A percentile compares a stretch with the other conserved stretches of the same genome.
Conservation (phyloP, 257 asterid genomes). For the Primulina eburnea region DNA sequence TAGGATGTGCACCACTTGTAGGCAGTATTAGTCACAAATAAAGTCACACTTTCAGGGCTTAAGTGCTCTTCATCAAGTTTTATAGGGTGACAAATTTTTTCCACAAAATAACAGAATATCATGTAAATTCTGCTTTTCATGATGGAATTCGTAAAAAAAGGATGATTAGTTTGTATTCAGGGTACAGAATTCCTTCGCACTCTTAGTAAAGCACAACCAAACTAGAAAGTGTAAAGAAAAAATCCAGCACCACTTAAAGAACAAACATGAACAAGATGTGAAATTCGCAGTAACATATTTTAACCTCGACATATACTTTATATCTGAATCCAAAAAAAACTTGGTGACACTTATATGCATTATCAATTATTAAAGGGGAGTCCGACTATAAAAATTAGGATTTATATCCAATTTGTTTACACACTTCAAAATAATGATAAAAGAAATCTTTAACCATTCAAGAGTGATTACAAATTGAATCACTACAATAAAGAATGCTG, state of each 20-base stretch:
- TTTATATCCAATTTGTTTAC: neutral
- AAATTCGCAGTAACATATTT: neutral
- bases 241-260: neutral
- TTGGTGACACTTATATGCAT: neutral
- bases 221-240: too few relatives aligned
- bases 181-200: neutral
- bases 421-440: neutral
- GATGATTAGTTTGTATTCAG: neutral
- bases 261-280: neutral
- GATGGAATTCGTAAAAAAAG: neutral
- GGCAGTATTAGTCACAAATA: neutral
- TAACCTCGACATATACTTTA: neutral
- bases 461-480: neutral
- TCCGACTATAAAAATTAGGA: neutral
- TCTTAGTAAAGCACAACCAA: neutral
- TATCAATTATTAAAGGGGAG: neutral
- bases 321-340: neutral
- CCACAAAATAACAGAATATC: neutral
- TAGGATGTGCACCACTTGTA: neutral
- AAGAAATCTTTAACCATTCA: neutral
- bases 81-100: neutral
- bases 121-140: neutral
- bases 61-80: slow-evolving; percentile 1
- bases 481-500: slow-evolving; percentile 19
- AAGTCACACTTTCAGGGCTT: slow-evolving; percentile 11